Conservation (phyloP, 768 basidiomycete genomes). For the Phanerochaete sordida region DNA sequence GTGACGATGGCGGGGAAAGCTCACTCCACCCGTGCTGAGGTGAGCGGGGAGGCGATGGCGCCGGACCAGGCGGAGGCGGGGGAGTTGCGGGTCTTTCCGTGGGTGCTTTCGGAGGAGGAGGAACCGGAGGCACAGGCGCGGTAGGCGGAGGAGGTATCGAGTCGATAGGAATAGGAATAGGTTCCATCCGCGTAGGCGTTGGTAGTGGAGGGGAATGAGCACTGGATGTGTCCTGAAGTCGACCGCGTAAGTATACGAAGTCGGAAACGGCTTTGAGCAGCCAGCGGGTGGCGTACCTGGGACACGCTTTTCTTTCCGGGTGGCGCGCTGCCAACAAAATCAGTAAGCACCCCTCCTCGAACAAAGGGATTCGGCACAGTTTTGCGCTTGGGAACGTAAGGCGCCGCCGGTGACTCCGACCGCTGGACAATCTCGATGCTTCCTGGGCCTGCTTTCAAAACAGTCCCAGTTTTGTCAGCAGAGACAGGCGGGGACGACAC, state of each 20-base stretch:
- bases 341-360: conserved; percentile 46
- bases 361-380: conserved; percentile 41
- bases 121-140: background rate
- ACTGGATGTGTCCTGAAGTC: background rate
- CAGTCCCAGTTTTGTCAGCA: background rate
- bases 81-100: background rate
- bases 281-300: background rate
- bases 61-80: background rate
- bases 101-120: background rate
- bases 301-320: background rate
- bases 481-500: background rate
- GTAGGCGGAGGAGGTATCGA: background rate
- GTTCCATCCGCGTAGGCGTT: background rate
- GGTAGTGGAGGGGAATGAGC: background rate
- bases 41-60: background rate
- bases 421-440: background rate
- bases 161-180: background rate
- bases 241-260: background rate
- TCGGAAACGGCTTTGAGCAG: background rate
- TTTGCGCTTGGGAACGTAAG: conserved; percentile 13
- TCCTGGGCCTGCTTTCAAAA: background rate
- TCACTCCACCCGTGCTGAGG: background rate
- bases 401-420: background rate
- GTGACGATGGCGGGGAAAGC: conserved; percentile 22
- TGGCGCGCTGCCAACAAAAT: conserved; percentile 28